Evolutionary conservation across 306 rosid genomes (phyloP).

Genomic region (Crotalaria pallida): DNA sequence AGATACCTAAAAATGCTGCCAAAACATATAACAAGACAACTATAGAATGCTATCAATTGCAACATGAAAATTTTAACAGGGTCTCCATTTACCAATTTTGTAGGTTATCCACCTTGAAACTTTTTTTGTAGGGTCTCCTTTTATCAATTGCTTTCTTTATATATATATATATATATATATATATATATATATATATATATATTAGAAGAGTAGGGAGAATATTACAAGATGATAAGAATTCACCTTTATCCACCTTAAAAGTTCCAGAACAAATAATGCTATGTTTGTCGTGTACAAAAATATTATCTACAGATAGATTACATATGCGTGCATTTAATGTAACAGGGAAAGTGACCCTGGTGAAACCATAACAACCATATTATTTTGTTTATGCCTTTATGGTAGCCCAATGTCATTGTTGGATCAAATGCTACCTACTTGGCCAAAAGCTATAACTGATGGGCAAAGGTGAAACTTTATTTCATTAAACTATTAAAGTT

Average conservation of each 20-base stretch:
- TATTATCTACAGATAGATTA: not conserved
- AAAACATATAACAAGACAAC: constrained; percentile 18
- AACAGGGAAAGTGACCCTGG: not conserved
- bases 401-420: not conserved
- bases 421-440: not conserved
- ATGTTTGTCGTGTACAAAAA: not conserved
- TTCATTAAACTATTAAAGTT: not conserved
- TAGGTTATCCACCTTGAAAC: not conserved
- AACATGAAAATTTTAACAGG: not conserved
- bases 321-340: not conserved
- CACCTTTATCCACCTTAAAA: too few species aligned
- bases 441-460: not conserved
- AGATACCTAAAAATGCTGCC: not conserved
- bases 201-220: too few species aligned
- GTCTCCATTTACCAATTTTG: not conserved
- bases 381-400: constrained; percentile 7
- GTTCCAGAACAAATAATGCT: not conserved
- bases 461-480: not conserved
- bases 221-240: too few species aligned
- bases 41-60: constrained; percentile 10
- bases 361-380: constrained; percentile 2
- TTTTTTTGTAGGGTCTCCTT: too few species aligned
- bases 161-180: too few species aligned
- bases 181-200: too few species aligned
- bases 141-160: too few species aligned